Conservation (phyloP, 495 filamentous ascomycete genomes). For the Pyronema domesticum region DNA sequence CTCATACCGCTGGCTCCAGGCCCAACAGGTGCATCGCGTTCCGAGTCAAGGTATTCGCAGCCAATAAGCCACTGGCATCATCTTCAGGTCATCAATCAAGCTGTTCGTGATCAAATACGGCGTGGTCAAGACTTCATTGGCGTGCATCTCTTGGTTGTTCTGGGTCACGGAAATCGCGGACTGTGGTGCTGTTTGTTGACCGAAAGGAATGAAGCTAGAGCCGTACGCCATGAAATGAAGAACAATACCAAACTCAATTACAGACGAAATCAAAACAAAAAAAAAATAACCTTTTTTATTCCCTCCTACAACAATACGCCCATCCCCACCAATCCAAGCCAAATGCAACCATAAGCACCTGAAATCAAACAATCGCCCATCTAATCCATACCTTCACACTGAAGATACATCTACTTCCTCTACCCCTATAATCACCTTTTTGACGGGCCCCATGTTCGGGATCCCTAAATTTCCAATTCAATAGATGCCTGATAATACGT, state of each 20-base stretch:
- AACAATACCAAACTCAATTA: background rate
- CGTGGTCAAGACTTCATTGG: background rate
- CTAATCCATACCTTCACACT: too few species aligned
- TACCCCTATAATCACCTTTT: too few species aligned
- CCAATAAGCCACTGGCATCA: background rate
- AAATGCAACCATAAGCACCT: background rate
- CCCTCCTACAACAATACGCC: conserved; percentile 2
- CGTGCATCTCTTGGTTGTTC: background rate
- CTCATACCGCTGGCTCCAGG: too few species aligned
- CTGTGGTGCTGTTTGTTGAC: background rate
- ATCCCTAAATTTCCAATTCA: background rate
- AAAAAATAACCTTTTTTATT: conserved; percentile 3
- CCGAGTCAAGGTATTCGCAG: background rate
- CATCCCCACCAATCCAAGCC: conserved; percentile 2
- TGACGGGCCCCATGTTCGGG: background rate
- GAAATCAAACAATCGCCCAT: background rate
- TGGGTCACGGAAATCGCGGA: background rate
- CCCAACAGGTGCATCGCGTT: too few species aligned
- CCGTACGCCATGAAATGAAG: background rate
- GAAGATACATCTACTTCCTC: too few species aligned
- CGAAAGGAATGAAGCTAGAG: background rate
- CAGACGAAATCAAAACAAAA: background rate
- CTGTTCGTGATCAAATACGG: background rate
- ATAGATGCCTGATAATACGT: too few species aligned
- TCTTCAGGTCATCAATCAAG: background rate